phyloP scores from a whole-genome alignment of 805 yeast species.

The Metschnikowia peoriensis region DNA sequence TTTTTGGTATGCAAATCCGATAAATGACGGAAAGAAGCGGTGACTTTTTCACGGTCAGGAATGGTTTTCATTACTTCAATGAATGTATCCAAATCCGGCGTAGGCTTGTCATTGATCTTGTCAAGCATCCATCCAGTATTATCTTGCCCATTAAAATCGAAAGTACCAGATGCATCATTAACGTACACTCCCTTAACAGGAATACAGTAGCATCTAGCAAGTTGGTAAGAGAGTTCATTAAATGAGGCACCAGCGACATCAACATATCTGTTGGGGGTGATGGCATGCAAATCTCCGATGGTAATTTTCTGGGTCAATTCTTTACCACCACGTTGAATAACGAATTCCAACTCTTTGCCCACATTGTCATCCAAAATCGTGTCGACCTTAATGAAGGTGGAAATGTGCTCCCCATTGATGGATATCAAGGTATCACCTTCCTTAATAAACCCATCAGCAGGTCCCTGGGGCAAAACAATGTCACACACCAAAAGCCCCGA shows the following conservation, averaged over 20 bases:
- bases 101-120: constrained; percentile 69
- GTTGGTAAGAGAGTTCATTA: constrained; percentile 81
- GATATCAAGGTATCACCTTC: constrained; percentile 87
- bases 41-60: constrained; percentile 73
- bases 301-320: constrained; percentile 47
- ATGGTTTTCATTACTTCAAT: constrained; percentile 73
- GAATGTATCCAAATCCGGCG: constrained; percentile 72
- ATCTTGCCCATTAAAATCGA: constrained; percentile 57
- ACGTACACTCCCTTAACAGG: constrained; percentile 85
- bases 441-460: constrained; percentile 66
- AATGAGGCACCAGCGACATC: constrained; percentile 86
- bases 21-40: constrained; percentile 71
- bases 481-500: constrained; percentile 85
- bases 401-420: constrained; percentile 60
- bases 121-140: constrained; percentile 79
- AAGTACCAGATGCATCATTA: constrained; percentile 75
- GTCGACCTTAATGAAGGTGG: constrained; percentile 78
- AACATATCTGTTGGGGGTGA: constrained; percentile 79
- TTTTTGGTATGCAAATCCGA: constrained; percentile 76
- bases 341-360: constrained; percentile 53
- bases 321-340: constrained; percentile 57
- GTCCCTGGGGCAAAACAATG: constrained; percentile 79
- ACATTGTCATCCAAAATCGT: constrained; percentile 73
- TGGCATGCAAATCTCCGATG: constrained; percentile 75
- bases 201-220: constrained; percentile 80